Conservation (phyloP, 2,329 filamentous ascomycete species). For the Colletotrichum musicola region DNA sequence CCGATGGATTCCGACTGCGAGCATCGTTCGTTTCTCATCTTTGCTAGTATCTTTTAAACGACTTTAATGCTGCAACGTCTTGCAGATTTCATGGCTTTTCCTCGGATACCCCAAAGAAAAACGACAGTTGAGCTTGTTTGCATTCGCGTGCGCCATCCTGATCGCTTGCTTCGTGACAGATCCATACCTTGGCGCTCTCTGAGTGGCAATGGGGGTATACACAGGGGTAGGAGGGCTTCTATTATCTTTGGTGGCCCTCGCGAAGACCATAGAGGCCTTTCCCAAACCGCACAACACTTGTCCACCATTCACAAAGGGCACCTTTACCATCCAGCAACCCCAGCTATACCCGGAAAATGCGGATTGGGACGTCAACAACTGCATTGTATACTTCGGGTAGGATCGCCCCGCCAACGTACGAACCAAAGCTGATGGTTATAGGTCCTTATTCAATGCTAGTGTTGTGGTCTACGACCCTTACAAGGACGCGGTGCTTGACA, state of each 20-base stretch:
- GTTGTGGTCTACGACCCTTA: conserved; percentile 42
- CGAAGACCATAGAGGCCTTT: not conserved
- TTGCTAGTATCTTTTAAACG: too few species aligned
- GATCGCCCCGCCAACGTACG: not conserved
- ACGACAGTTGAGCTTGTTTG: too few species aligned
- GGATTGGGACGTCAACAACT: conserved; percentile 49
- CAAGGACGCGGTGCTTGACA: conserved; percentile 35
- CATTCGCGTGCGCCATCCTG: too few species aligned
- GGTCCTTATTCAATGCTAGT: conserved; percentile 41
- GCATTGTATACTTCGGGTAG: conserved; percentile 49
- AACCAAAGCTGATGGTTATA: not conserved
- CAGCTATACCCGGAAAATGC: conserved; percentile 53
- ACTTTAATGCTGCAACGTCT: too few species aligned
- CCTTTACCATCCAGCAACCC: conserved; percentile 44
- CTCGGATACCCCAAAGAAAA: too few species aligned
- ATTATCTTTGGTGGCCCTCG: not conserved
- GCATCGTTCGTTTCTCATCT: too few species aligned
- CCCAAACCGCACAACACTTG: conserved; percentile 25
- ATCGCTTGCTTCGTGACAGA: too few species aligned
- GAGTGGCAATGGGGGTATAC: not conserved
- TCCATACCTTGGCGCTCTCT: too few species aligned
- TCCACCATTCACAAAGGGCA: conserved; percentile 41
- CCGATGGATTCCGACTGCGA: too few species aligned
- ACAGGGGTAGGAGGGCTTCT: not conserved
- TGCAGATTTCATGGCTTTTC: too few species aligned